phyloP scores from a whole-genome alignment of 75 land plant genomes.

The Isoetes taiwanensis region DNA sequence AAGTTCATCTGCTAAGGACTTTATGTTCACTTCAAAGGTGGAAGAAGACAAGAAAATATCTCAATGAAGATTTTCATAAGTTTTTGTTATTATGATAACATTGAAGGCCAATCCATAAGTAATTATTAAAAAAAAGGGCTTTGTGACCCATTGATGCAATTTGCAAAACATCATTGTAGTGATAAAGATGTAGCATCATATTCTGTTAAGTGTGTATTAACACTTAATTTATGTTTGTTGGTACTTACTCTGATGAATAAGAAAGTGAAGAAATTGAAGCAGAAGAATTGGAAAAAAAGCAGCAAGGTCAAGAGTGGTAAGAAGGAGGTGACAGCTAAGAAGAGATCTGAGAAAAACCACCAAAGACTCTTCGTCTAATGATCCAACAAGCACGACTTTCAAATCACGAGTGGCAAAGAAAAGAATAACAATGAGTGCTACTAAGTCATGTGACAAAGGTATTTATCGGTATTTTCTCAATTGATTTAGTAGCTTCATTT shows the following conservation, averaged over 20 bases:
- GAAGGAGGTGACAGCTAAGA: too few relatives aligned
- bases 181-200: neutral
- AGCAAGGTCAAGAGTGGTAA: too few relatives aligned
- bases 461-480: too few relatives aligned
- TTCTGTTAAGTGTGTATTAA: neutral
- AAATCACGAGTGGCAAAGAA: too few relatives aligned
- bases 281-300: too few relatives aligned
- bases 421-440: too few relatives aligned
- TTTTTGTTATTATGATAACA: conserved; percentile 30
- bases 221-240: too few relatives aligned
- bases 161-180: neutral
- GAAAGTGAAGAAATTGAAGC: conserved; percentile 50
- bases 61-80: conserved; percentile 23
- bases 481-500: too few relatives aligned
- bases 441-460: too few relatives aligned
- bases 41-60: conserved; percentile 28
- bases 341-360: too few relatives aligned
- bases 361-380: too few relatives aligned
- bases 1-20: neutral
- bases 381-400: too few relatives aligned
- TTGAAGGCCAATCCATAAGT: conserved; percentile 61
- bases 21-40: conserved; percentile 17
- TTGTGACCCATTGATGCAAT: neutral
- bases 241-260: conserved; percentile 51
- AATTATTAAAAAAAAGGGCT: neutral